A percentile compares a stretch with the other conserved stretches of the same genome.
Evolutionary conservation across 208 protist genomes (phyloP).

Genomic region (Acanthamoeba pearcei): DNA sequence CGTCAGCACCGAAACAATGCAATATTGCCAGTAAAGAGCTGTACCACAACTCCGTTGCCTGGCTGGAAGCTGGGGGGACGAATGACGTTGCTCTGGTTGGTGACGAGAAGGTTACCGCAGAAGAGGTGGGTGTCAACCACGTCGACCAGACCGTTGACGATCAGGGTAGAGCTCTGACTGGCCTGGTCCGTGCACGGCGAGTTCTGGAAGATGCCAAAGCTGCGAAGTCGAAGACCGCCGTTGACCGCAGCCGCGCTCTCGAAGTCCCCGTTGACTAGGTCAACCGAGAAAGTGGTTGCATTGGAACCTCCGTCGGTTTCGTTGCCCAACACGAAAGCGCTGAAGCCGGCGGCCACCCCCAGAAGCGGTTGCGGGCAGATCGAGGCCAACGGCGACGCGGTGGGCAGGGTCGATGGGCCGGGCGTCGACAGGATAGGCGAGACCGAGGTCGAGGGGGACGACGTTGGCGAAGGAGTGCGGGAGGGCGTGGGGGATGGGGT

Average conservation of each 20-base stretch:
- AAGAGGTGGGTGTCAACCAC: neutral
- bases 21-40: too few relatives aligned
- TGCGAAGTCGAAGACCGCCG: neutral
- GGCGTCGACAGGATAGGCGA: neutral
- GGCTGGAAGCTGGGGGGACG: neutral
- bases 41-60: neutral
- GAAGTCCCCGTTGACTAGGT: constrained; percentile 21
- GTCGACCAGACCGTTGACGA: neutral
- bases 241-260: neutral
- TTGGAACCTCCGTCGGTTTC: neutral
- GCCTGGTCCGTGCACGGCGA: neutral
- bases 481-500: neutral
- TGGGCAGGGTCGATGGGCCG: neutral
- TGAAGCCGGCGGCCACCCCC: neutral
- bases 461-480: neutral
- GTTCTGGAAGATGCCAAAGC: neutral
- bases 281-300: neutral
- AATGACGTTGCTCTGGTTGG: neutral
- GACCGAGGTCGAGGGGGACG: neutral
- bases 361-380: neutral
- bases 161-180: neutral
- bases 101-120: constrained; percentile 3
- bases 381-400: neutral
- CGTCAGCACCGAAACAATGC: too few relatives aligned
- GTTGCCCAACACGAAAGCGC: neutral